Conservation (phyloP, 106 monocot species). For the Gastrodia elata region DNA sequence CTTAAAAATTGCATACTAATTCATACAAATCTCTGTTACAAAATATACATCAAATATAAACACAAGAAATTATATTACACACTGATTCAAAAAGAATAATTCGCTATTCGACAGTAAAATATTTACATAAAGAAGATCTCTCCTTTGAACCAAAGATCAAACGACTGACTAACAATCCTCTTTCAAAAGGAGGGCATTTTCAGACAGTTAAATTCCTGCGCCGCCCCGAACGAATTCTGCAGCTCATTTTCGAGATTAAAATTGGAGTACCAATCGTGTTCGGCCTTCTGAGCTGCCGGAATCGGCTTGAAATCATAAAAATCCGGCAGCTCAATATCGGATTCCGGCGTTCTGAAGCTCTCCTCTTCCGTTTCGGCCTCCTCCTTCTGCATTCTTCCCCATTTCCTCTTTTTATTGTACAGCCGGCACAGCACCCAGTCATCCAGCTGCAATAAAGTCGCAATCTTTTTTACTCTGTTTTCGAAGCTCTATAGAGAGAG, state of each 20-base stretch:
- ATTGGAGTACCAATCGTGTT: constrained; percentile 6
- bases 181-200: not conserved
- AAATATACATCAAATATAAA: too few relatives aligned
- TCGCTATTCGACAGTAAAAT: not conserved
- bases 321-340: constrained; percentile 26
- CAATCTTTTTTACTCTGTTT: not conserved
- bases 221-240: constrained; percentile 3
- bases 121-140: not conserved
- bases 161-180: not conserved
- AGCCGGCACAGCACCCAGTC: constrained; percentile 36
- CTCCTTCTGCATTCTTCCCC: constrained; percentile 13
- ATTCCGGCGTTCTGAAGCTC: constrained; percentile 20
- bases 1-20: too few relatives aligned
- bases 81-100: too few relatives aligned
- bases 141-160: not conserved
- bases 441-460: constrained; percentile 20
- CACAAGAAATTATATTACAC: too few relatives aligned
- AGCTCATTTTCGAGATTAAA: constrained; percentile 8
- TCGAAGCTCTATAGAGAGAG: too few relatives aligned
- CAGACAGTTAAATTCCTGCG: not conserved
- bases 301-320: not conserved
- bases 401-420: constrained; percentile 41
- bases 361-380: constrained; percentile 8
- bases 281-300: not conserved
- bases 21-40: too few relatives aligned